Conservation (phyloP, 805 yeast species). For the Kluyveromyces nonfermentans region DNA sequence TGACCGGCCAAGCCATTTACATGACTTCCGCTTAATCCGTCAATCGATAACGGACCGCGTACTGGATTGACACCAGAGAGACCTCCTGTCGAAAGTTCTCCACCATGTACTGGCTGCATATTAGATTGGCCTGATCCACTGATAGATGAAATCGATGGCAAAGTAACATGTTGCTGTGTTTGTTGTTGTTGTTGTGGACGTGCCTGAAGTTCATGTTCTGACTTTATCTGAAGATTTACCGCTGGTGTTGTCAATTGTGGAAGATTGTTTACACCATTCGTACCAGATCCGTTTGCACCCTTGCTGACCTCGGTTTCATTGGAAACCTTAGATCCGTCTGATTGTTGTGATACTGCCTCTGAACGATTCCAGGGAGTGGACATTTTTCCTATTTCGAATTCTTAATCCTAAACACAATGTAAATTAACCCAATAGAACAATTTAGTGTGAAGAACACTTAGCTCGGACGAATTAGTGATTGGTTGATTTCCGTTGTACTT, state of each 20-base stretch:
- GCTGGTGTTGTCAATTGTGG: slow-evolving; percentile 4
- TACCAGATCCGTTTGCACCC: neutral
- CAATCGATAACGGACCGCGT: neutral
- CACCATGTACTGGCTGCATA: neutral
- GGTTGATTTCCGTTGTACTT: neutral
- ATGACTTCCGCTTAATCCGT: neutral
- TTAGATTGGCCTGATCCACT: neutral
- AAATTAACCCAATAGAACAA: neutral
- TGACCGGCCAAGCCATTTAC: neutral
- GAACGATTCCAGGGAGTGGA: neutral
- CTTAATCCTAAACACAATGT: neutral
- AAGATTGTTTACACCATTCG: neutral
- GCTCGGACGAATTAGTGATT: neutral
- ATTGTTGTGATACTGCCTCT: neutral
- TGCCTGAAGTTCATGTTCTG: slow-evolving; percentile 12
- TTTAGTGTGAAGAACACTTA: neutral
- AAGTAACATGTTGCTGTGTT: slow-evolving; percentile 11
- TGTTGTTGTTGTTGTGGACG: slow-evolving; percentile 9
- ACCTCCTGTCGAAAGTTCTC: neutral
- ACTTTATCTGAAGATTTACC: slow-evolving; percentile 7
- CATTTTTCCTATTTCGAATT: neutral
- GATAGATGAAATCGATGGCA: slow-evolving; percentile 2
- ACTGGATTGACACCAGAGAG: neutral
- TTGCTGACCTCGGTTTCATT: neutral
- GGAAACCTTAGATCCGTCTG: neutral